Evolutionary conservation across 805 yeast genomes (phyloP).

Genomic region (Pichia californica): DNA sequence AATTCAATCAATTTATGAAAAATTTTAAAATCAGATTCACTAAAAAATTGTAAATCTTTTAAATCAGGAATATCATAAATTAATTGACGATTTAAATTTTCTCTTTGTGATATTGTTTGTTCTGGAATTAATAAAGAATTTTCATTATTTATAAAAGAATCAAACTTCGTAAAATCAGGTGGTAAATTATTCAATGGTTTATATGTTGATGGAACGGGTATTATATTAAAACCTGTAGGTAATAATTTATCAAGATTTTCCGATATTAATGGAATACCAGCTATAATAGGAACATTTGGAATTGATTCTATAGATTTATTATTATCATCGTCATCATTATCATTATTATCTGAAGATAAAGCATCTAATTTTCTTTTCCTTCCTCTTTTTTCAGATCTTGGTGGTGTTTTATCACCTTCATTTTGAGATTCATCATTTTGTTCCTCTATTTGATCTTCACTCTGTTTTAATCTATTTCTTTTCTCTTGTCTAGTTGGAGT

Average conservation of each 20-base stretch:
- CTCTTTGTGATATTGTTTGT: slow-evolving; percentile 24
- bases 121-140: slow-evolving; percentile 20
- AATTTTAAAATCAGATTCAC: slow-evolving; percentile 62
- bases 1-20: slow-evolving; percentile 53
- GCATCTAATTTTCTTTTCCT: slow-evolving; percentile 5
- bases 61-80: slow-evolving; percentile 59
- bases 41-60: slow-evolving; percentile 60
- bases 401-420: slow-evolving; percentile 12
- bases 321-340: slow-evolving; percentile 16
- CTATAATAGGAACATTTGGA: slow-evolving; percentile 22
- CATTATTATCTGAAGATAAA: slow-evolving; percentile 27
- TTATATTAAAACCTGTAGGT: slow-evolving; percentile 44
- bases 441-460: neutral
- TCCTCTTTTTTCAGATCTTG: slow-evolving; percentile 17
- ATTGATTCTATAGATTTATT: slow-evolving; percentile 1
- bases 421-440: neutral
- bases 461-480: slow-evolving; percentile 31
- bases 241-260: slow-evolving; percentile 41
- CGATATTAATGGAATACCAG: slow-evolving; percentile 37
- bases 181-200: slow-evolving; percentile 29
- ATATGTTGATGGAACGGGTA: slow-evolving; percentile 41
- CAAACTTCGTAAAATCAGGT: slow-evolving; percentile 30
- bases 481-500: slow-evolving; percentile 38
- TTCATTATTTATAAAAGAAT: neutral
- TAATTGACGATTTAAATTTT: slow-evolving; percentile 30